Evolutionary conservation across 768 basidiomycete species (phyloP).

Genomic region (Rubroboletus satanas): DNA sequence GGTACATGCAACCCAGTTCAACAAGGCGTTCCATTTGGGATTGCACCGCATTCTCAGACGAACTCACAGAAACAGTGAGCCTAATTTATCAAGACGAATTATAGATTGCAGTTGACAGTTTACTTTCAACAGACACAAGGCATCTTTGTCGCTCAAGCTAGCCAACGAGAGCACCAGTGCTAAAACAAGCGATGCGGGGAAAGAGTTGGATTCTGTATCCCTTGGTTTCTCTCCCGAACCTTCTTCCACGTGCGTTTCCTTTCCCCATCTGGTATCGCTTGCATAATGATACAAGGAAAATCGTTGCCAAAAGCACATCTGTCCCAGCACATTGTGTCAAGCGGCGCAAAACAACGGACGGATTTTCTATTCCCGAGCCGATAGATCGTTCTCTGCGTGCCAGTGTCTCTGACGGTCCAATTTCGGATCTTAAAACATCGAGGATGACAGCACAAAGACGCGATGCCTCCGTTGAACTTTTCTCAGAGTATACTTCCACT

Average conservation of each 20-base stretch:
- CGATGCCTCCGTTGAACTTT: background rate
- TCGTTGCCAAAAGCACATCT: background rate
- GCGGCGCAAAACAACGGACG: conserved; percentile 2
- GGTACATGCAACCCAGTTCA: background rate
- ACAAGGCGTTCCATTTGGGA: background rate
- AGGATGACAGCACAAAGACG: conserved; percentile 1
- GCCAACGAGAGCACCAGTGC: background rate
- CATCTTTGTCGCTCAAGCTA: background rate
- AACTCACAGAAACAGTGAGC: conserved; percentile 10
- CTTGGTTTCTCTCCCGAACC: background rate
- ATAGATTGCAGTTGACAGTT: background rate
- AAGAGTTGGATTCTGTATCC: background rate
- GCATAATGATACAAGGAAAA: background rate
- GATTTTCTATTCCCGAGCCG: background rate
- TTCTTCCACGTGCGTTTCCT: conserved; percentile 15
- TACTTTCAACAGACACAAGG: conserved; percentile 8
- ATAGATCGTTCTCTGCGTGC: background rate
- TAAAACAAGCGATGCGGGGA: background rate
- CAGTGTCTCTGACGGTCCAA: background rate
- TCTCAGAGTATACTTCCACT: background rate
- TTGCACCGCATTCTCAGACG: background rate
- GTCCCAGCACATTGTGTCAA: background rate
- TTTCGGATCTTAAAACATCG: background rate
- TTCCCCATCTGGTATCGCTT: background rate
- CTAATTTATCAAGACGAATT: background rate